Percentiles rank a stretch among this genome's conserved stretches.
Conservation (phyloP, 192 early-diverging fungal species). For the Pilaira anomala region DNA sequence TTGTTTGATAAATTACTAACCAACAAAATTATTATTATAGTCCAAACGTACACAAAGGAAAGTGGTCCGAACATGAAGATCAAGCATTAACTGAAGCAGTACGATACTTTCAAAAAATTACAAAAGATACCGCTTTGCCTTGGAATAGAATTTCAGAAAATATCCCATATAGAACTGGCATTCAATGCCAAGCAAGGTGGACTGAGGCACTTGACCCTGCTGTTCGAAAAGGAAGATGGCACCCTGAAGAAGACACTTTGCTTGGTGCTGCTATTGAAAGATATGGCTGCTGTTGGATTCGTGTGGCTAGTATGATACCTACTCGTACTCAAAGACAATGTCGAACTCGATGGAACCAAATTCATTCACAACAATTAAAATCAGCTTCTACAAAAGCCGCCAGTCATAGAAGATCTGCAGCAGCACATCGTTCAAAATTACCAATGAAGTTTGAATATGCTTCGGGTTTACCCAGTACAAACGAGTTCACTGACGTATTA, state of each 20-base stretch:
- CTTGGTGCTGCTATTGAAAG: slow-evolving; percentile 44
- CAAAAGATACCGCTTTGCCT: slow-evolving; percentile 6
- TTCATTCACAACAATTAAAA: background rate
- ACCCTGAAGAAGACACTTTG: slow-evolving; percentile 43
- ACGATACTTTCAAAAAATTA: background rate
- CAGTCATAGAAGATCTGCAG: background rate
- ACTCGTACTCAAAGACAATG: slow-evolving; percentile 55
- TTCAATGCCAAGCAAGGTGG: slow-evolving; percentile 58
- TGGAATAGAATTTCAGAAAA: slow-evolving; percentile 38
- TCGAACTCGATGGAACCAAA: slow-evolving; percentile 56
- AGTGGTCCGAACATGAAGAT: slow-evolving; percentile 28
- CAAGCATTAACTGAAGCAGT: slow-evolving; percentile 17
- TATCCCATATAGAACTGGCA: slow-evolving; percentile 47
- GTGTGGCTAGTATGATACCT: slow-evolving; percentile 45
- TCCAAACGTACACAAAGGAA: slow-evolving; percentile 26
- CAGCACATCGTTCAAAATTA: no score
- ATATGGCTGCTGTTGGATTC: slow-evolving; percentile 50
- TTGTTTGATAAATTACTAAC: no score
- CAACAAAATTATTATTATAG: slow-evolving; percentile 1
- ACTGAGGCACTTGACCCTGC: slow-evolving; percentile 50
- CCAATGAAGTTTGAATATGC: background rate
- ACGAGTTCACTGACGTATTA: no score
- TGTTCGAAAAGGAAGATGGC: slow-evolving; percentile 51
- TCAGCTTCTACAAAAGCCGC: background rate
- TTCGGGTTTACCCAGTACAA: no score